Conservation (phyloP, 108 stramenopile species). For the Cyclotella distinguenda region DNA sequence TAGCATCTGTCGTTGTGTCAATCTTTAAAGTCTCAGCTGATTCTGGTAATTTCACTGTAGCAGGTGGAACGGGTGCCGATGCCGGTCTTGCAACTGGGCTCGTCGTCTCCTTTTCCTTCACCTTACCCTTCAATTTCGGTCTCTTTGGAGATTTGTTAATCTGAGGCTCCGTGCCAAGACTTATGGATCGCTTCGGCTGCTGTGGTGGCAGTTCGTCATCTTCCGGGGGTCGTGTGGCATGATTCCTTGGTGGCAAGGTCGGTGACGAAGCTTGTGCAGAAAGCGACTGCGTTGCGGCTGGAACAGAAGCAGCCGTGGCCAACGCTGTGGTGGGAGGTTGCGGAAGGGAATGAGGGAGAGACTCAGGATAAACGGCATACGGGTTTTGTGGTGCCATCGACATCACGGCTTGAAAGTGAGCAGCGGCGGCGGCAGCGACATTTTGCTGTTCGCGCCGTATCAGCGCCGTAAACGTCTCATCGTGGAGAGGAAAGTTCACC, state of each 20-base stretch:
- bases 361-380: constrained; percentile 11
- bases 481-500: constrained; percentile 17
- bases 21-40: neutral
- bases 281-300: neutral
- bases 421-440: constrained; percentile 33
- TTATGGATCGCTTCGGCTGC: constrained; percentile 21
- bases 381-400: constrained; percentile 36
- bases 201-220: constrained; percentile 1
- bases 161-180: constrained; percentile 8
- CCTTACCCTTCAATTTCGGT: neutral
- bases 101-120: constrained; percentile 6
- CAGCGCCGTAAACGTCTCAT: constrained; percentile 38
- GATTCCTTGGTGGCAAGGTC: too few species aligned
- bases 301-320: neutral
- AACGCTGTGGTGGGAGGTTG: neutral
- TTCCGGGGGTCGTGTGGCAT: too few species aligned
- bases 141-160: neutral
- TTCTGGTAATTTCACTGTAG: neutral
- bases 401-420: constrained; percentile 20
- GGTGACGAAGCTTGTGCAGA: too few species aligned
- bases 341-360: neutral
- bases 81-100: constrained; percentile 5
- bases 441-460: constrained; percentile 48
- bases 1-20: too few species aligned
- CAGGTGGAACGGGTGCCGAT: neutral